phyloP scores from a whole-genome alignment of 1,284 basidiomycete species.

The Microbotryomycetes sp. region DNA sequence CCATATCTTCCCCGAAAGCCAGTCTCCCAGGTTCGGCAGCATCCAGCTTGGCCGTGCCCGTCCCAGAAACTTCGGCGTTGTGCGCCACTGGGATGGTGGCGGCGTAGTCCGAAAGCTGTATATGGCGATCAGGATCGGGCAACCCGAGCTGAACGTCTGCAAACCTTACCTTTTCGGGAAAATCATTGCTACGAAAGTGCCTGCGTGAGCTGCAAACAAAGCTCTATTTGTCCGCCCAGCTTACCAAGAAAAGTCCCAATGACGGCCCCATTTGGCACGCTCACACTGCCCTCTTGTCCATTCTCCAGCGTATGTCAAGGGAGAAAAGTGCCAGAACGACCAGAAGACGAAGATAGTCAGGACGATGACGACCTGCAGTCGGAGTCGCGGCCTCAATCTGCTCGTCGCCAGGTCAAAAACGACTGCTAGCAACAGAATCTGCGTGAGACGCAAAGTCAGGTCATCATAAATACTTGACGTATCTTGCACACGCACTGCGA shows the following conservation, averaged over 20 bases:
- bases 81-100: too few species aligned
- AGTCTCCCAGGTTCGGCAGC: neutral
- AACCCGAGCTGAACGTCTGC: neutral
- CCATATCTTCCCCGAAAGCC: neutral
- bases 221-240: too few species aligned
- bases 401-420: conserved; percentile 82
- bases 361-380: conserved; percentile 68
- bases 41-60: neutral
- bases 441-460: neutral
- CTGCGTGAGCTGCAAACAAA: neutral
- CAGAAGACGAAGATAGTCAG: conserved; percentile 60
- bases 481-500: conserved; percentile 48
- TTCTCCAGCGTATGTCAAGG: conserved; percentile 71
- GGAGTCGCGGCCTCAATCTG: conserved; percentile 61
- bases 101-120: neutral
- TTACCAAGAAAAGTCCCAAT: conserved; percentile 93
- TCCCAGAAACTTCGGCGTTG: too few species aligned
- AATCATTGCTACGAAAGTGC: conserved; percentile 7
- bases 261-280: conserved; percentile 73
- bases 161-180: neutral
- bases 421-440: conserved; percentile 64
- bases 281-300: conserved; percentile 81
- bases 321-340: conserved; percentile 71
- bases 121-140: too few species aligned
- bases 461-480: neutral